These are phyloP conservation scores for Fusarium begoniae DNA, from an alignment of 2,329 filamentous ascomycete species.

Conservation along the genomic window DNA sequence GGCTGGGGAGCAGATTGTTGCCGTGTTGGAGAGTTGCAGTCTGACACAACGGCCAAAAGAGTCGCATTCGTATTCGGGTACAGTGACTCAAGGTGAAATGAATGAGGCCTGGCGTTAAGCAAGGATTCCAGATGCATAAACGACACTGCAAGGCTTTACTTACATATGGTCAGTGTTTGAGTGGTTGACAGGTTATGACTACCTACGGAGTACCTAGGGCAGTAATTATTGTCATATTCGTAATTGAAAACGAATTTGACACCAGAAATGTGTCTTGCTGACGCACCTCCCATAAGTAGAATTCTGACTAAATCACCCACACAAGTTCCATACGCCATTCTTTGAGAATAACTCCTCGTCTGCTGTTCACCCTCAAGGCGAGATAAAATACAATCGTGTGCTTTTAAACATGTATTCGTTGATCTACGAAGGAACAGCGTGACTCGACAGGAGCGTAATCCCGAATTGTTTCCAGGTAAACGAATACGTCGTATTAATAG, in stretches of 20 bases:
- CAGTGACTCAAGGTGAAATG: background rate
- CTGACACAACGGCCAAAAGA: background rate
- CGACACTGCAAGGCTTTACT: background rate
- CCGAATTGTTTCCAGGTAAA: conserved; percentile 29
- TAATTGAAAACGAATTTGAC: background rate
- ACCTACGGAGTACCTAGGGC: background rate
- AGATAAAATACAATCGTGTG: background rate
- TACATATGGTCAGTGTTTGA: background rate
- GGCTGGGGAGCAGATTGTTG: background rate
- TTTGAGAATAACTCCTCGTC: background rate
- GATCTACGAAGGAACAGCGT: background rate
- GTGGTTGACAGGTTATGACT: background rate
- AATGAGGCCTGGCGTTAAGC: conserved; percentile 6
- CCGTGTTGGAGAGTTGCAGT: background rate
- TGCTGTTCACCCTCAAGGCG: background rate
- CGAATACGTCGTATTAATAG: conserved; percentile 37
- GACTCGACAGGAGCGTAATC: background rate
- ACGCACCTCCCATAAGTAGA: background rate
- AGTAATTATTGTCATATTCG: background rate
- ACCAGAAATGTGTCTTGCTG: background rate
- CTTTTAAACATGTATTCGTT: conserved; percentile 11
- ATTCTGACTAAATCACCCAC: background rate
- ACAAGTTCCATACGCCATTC: background rate
- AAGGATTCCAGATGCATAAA: background rate
- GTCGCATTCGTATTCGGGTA: conserved; percentile 25